Percentiles rank a stretch among this genome's conserved stretches.
These are phyloP conservation scores for Candida anglica DNA, from an alignment of 805 yeast species.

Conservation along the genomic window DNA sequence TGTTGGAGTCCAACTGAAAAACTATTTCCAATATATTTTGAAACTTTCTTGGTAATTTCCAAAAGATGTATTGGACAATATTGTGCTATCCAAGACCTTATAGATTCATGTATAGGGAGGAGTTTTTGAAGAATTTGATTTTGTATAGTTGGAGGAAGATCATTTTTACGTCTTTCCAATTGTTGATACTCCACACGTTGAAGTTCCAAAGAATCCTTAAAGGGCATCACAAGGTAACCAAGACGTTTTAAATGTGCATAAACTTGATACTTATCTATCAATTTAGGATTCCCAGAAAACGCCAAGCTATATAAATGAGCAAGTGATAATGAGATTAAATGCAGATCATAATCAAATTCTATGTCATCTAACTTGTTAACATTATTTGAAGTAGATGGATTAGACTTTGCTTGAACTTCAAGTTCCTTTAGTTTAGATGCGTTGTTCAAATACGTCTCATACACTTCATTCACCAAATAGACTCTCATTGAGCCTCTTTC, in stretches of 20 bases:
- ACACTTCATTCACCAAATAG: constrained; percentile 19
- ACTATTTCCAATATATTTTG: no score
- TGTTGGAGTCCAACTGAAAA: no score
- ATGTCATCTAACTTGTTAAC: constrained; percentile 10
- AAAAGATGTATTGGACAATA: background rate
- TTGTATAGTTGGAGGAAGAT: no score
- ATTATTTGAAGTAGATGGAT: no score
- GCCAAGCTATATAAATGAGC: constrained; percentile 60
- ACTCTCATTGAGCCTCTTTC: constrained; percentile 64
- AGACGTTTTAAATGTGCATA: constrained; percentile 71
- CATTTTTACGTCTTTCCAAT: background rate
- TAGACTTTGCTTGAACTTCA: background rate
- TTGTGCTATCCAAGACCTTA: background rate
- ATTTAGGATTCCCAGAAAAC: constrained; percentile 28
- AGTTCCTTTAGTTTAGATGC: no score
- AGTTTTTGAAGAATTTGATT: no score
- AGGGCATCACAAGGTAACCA: constrained; percentile 61
- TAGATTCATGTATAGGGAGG: no score
- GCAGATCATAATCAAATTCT: constrained; percentile 16
- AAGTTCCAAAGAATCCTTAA: constrained; percentile 17
- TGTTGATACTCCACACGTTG: constrained; percentile 6
- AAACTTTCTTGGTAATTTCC: no score
- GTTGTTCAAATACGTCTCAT: constrained; percentile 14
- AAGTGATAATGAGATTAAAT: constrained; percentile 44
- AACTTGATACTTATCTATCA: constrained; percentile 56